phyloP scores from a whole-genome alignment of 805 yeast species.

The Metschnikowia cubensis region DNA sequence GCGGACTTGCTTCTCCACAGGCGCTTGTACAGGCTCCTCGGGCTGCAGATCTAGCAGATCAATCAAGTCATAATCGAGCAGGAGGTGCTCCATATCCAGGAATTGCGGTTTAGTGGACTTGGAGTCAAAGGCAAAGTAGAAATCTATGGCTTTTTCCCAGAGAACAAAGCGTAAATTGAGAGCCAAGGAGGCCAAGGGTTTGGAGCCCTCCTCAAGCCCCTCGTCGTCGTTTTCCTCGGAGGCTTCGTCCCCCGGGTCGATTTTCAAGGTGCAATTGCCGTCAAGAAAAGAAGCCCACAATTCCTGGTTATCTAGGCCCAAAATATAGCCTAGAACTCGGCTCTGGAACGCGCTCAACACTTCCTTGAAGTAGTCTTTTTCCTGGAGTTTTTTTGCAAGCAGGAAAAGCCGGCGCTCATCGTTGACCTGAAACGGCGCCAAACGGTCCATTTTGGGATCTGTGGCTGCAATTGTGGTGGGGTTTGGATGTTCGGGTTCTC shows the following conservation, averaged over 20 bases:
- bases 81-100: slow-evolving; percentile 26
- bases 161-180: slow-evolving; percentile 62
- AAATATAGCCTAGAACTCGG: slow-evolving; percentile 44
- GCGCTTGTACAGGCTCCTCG: neutral
- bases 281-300: slow-evolving; percentile 48
- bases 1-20: neutral
- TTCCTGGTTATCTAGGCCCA: slow-evolving; percentile 30
- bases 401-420: slow-evolving; percentile 29
- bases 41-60: slow-evolving; percentile 19
- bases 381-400: slow-evolving; percentile 32
- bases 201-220: slow-evolving; percentile 42
- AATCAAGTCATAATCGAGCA: slow-evolving; percentile 34
- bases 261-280: slow-evolving; percentile 30
- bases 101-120: slow-evolving; percentile 8
- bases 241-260: slow-evolving; percentile 13
- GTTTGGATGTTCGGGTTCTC: too few relatives aligned
- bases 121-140: slow-evolving; percentile 26
- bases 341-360: slow-evolving; percentile 52
- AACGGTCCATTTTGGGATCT: slow-evolving; percentile 27
- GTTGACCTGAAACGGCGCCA: slow-evolving; percentile 35
- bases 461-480: too few relatives aligned
- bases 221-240: slow-evolving; percentile 15
- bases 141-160: slow-evolving; percentile 68
- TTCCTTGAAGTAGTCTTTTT: slow-evolving; percentile 29
- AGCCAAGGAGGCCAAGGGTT: slow-evolving; percentile 41